A percentile compares a stretch with the other conserved stretches of the same genome.
Conservation (phyloP, 2,329 filamentous ascomycete genomes). For the Achaetomium macrosporum region DNA sequence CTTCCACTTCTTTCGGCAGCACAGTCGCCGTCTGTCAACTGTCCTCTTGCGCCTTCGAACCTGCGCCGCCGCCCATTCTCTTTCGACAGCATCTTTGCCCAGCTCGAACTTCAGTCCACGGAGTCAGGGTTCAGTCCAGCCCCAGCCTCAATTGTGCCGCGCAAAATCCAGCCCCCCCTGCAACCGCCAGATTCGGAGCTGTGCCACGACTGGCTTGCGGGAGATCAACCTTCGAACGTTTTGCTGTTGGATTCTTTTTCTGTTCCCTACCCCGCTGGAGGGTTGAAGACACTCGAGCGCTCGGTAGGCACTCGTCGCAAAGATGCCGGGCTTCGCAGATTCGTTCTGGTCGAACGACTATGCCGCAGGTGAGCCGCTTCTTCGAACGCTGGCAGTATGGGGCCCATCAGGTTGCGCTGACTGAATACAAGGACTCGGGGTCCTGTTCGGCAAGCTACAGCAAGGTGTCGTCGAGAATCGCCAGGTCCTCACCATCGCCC, state of each 20-base stretch:
- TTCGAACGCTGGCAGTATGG: background rate
- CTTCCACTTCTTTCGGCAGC: background rate
- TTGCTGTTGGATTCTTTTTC: background rate
- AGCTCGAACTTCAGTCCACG: background rate
- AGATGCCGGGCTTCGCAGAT: conserved; percentile 84
- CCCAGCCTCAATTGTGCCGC: conserved; percentile 20
- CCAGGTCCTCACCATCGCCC: conserved; percentile 85
- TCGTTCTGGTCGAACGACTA: conserved; percentile 99
- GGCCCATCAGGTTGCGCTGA: conserved; percentile 11
- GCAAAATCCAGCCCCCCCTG: conserved; percentile 18
- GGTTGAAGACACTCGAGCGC: background rate
- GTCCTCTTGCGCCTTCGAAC: background rate
- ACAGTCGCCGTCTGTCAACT: background rate
- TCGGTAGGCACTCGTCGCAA: conserved; percentile 28
- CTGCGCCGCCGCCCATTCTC: background rate
- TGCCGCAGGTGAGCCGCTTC: conserved; percentile 64
- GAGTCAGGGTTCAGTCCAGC: conserved; percentile 11
- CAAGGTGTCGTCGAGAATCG: conserved; percentile 94
- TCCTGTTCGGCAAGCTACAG: conserved; percentile 93
- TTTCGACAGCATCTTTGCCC: background rate
- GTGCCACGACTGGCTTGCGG: conserved; percentile 7
- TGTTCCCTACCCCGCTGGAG: background rate
- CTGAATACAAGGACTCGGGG: conserved; percentile 61
- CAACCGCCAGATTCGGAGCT: conserved; percentile 6
- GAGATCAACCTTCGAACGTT: background rate